Percentiles rank a stretch among this genome's conserved stretches.
These are phyloP conservation scores for Coprinellus micaceus DNA, from an alignment of 768 basidiomycete genomes.

Conservation along the genomic window DNA sequence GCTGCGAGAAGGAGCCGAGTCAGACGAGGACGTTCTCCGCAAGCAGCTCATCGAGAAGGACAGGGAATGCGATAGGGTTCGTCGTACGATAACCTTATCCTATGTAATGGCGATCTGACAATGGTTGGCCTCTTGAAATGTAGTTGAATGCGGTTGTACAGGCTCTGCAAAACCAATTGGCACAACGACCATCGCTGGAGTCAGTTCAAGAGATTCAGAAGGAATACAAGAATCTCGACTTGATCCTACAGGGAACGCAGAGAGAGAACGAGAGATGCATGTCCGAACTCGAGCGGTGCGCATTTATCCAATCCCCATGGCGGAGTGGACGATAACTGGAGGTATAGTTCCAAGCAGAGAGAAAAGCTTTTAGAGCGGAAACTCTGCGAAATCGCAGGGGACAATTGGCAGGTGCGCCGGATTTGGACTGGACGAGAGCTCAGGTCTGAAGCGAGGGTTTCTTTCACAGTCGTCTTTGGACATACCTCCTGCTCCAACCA, in stretches of 20 bases:
- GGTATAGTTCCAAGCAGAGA: constrained; percentile 52
- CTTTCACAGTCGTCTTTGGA: constrained; percentile 28
- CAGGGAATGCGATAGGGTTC: constrained; percentile 66
- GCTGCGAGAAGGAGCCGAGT: constrained; percentile 57
- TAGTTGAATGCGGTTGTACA: constrained; percentile 65
- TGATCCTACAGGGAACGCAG: constrained; percentile 76
- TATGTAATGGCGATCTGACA: not conserved
- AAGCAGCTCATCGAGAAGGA: constrained; percentile 65
- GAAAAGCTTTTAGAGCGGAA: constrained; percentile 77
- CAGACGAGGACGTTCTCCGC: constrained; percentile 57
- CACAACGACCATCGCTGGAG: constrained; percentile 66
- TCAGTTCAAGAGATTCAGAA: constrained; percentile 61
- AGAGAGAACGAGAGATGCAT: constrained; percentile 84
- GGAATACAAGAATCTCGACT: constrained; percentile 72
- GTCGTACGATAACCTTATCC: constrained; percentile 9
- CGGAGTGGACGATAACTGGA: not conserved
- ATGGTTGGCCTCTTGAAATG: not conserved
- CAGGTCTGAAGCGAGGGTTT: not conserved
- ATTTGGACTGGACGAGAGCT: constrained; percentile 8
- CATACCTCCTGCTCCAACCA: constrained; percentile 23
- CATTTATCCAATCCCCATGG: not conserved
- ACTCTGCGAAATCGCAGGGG: constrained; percentile 64
- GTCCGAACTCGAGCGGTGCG: constrained; percentile 70
- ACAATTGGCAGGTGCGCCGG: constrained; percentile 73
- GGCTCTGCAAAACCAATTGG: constrained; percentile 60